Evolutionary conservation across 2,329 filamentous ascomycete species (phyloP), one percentile per base, ranked within the genome.

Genomic region (Aspergillus neotritici): DNA sequence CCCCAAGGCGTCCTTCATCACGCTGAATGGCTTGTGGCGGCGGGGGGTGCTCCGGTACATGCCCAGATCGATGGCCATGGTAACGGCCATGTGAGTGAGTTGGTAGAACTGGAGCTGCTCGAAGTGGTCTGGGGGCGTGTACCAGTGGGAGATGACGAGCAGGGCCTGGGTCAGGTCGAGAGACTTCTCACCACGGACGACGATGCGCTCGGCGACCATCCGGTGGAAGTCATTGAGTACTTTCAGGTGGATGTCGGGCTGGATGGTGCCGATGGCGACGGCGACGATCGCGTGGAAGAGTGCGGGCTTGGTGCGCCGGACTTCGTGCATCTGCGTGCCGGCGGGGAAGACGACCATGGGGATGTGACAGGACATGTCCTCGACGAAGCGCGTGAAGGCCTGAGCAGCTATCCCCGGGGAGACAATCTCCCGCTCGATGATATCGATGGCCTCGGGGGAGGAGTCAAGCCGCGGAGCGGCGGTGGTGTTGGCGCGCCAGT

Each of bases 61-160:
- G 0, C 88, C 88, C 29, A 94, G 77, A 54, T 94, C 88, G 42
- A 94, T 81, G 17, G 84, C 84, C 82, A 94, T 87, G 54, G 87
- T 78, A 37, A 83, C 83, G 2, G 86, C 84, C 58, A 87, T 80
- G 62, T 94, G 87, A 35, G 88, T 81, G 52, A 93, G 77, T 68
- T 91, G 86, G 67, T 93, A 94, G 63, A 93, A 94, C 61, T 93
- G 93, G 58, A 91, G 79, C 66, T 93, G 85, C 57, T 94, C 87
- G 46, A 86, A 86, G 55, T 86, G 78, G 52, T 91, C 83, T 0
- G 88, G 88, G 12, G 87, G 87, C 62, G 82, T 82, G 63, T 94
- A 94, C 86, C 88, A 94, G 14, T 89, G 77, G n/a, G 83, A 80
- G 5, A 80, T 75, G 3, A 94, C 71, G 45, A 87, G 77, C 32